Conservation (phyloP, 2,329 filamentous ascomycete genomes). For the Aspergillus hortae region DNA sequence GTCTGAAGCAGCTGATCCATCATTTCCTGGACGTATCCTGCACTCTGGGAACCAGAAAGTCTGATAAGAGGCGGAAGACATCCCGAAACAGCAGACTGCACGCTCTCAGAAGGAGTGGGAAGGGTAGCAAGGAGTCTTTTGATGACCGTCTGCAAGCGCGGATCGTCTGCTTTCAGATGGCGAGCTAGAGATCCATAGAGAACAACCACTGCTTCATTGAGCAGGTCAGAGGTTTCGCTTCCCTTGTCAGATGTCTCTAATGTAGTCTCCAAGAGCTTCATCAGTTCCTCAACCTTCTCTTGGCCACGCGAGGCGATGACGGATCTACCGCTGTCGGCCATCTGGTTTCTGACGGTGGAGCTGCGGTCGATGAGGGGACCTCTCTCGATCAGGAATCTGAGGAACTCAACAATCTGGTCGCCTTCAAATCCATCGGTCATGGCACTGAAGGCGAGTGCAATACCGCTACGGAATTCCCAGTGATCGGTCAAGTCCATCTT, state of each 20-base stretch:
- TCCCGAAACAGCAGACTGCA: slow-evolving; percentile 93
- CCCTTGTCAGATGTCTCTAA: slow-evolving; percentile 82
- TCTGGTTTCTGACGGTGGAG: slow-evolving; percentile 73
- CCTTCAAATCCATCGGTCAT: slow-evolving; percentile 68
- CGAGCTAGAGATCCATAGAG: slow-evolving; percentile 91
- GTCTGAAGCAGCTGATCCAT: slow-evolving; percentile 77
- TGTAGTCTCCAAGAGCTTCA: slow-evolving; percentile 85
- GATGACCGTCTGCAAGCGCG: slow-evolving; percentile 82
- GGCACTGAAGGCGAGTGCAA: slow-evolving; percentile 82
- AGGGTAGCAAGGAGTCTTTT: slow-evolving; percentile 81
- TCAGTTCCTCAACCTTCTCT: slow-evolving; percentile 78
- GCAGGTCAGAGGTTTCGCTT: slow-evolving; percentile 76
- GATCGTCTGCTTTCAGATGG: slow-evolving; percentile 80
- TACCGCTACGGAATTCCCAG: slow-evolving; percentile 87
- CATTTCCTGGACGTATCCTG: slow-evolving; percentile 75
- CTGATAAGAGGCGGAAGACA: slow-evolving; percentile 89
- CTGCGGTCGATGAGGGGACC: slow-evolving; percentile 85
- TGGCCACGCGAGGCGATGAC: slow-evolving; percentile 80
- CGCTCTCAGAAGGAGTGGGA: slow-evolving; percentile 91
- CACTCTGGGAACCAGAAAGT: slow-evolving; percentile 71
- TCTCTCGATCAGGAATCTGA: slow-evolving; percentile 79
- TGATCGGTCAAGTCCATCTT: slow-evolving; percentile 84
- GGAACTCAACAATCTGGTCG: slow-evolving; percentile 68
- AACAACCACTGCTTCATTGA: slow-evolving; percentile 96
- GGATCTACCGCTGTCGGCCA: slow-evolving; percentile 83